phyloP scores from a whole-genome alignment of 257 asterid genomes.

The Nicotiana sylvestris region DNA sequence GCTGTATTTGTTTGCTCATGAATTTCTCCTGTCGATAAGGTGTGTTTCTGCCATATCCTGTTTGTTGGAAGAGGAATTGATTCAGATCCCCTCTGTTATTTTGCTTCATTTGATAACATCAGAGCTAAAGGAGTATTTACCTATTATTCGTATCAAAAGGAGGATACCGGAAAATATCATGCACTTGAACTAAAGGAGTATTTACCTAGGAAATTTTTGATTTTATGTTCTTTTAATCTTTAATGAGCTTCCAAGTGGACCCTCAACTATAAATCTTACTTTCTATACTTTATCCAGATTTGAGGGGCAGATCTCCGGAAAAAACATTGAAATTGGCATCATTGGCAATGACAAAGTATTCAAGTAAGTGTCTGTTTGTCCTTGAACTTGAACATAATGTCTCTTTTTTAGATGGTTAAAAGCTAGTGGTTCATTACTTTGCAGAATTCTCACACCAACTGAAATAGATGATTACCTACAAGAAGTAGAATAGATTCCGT shows the following conservation, averaged over 20 bases:
- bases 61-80: background rate
- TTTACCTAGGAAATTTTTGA: background rate
- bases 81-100: background rate
- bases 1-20: background rate
- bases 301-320: slow-evolving; percentile 96
- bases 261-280: background rate
- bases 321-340: slow-evolving; percentile 94
- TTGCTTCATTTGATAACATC: background rate
- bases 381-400: background rate
- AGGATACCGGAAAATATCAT: background rate
- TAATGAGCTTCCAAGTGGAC: background rate
- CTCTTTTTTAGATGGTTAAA: background rate
- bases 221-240: background rate
- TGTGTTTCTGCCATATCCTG: background rate
- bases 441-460: slow-evolving; percentile 86
- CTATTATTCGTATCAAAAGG: background rate
- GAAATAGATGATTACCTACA: slow-evolving; percentile 93
- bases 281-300: slow-evolving; percentile 42
- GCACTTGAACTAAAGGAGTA: background rate
- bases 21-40: background rate
- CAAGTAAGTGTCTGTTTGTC: slow-evolving; percentile 39
- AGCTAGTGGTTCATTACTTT: background rate
- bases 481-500: slow-evolving; percentile 63
- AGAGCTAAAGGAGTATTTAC: background rate
- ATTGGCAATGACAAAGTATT: slow-evolving; percentile 82